These are phyloP conservation scores for Zostera marina DNA, from an alignment of 116 monocot genomes.

Conservation along the genomic window DNA sequence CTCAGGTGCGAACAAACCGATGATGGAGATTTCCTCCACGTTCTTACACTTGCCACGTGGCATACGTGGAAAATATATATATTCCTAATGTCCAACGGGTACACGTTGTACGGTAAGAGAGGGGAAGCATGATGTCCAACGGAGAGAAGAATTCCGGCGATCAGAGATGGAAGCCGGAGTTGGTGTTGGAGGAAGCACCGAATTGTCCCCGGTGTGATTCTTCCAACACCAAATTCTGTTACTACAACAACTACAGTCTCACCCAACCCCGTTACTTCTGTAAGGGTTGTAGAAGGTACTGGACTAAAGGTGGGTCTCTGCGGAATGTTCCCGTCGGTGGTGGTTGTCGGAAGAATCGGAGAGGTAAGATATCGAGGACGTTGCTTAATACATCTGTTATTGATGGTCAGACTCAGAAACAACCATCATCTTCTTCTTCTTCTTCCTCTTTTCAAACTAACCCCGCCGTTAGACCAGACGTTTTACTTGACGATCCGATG, in stretches of 20 bases:
- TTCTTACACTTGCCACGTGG: too few species aligned
- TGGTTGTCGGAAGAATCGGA: constrained; percentile 1
- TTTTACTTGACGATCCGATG: neutral
- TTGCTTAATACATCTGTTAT: neutral
- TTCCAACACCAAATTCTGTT: constrained; percentile 92
- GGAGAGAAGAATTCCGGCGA: constrained; percentile 11
- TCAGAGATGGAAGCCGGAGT: constrained; percentile 8
- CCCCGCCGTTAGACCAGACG: neutral
- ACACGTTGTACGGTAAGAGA: constrained; percentile 2
- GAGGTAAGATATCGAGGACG: neutral
- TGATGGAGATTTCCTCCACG: too few species aligned
- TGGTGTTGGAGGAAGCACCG: constrained; percentile 8
- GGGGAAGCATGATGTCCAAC: neutral
- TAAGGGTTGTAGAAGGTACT: constrained; percentile 39
- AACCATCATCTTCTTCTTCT: too few species aligned
- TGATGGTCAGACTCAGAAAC: too few species aligned
- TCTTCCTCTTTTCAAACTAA: neutral
- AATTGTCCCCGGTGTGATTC: constrained; percentile 39
- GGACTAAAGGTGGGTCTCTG: constrained; percentile 18
- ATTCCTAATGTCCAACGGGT: neutral
- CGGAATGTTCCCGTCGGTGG: constrained; percentile 7
- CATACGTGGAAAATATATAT: too few species aligned
- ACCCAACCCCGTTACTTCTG: constrained; percentile 72
- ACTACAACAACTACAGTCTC: constrained; percentile 98
- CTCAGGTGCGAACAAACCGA: too few species aligned